These are phyloP conservation scores for Ceratocystis colombiana DNA, from an alignment of 2,329 filamentous ascomycete species.

Conservation along the genomic window DNA sequence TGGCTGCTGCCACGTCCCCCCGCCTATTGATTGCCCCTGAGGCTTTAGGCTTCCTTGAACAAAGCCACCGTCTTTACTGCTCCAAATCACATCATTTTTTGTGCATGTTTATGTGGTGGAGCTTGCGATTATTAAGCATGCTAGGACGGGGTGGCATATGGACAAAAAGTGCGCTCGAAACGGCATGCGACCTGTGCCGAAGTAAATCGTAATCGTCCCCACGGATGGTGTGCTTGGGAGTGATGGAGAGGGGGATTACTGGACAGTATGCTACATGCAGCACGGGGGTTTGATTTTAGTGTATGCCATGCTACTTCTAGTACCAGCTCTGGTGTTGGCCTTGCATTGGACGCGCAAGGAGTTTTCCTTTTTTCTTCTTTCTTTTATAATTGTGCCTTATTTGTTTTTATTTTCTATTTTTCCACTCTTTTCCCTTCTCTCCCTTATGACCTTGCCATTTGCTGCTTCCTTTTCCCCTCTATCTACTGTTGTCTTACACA, in stretches of 20 bases:
- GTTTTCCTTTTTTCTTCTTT: not conserved
- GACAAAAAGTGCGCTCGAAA: slow-evolving; percentile 5
- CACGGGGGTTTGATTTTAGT: no score
- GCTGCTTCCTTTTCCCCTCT: not conserved
- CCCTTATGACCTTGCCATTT: not conserved
- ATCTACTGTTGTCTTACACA: not conserved
- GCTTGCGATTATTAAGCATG: slow-evolving; percentile 3
- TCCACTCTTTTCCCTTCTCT: not conserved
- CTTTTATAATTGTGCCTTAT: not conserved
- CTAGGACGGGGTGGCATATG: not conserved
- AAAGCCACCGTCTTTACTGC: not conserved
- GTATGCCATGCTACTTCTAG: no score
- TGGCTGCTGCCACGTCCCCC: no score
- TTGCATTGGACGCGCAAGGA: no score
- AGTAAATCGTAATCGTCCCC: slow-evolving; percentile 9
- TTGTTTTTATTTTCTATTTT: not conserved
- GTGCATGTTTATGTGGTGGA: not conserved
- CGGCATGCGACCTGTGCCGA: slow-evolving; percentile 10
- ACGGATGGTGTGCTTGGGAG: slow-evolving; percentile 17
- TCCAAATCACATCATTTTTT: slow-evolving; percentile 2
- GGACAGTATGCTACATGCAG: not conserved
- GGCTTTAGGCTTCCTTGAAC: not conserved
- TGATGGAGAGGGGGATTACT: not conserved
- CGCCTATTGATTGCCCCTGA: no score
- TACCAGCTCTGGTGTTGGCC: no score